phyloP scores from a whole-genome alignment of 305 asterid species.

The Fraxinus baroniana region DNA sequence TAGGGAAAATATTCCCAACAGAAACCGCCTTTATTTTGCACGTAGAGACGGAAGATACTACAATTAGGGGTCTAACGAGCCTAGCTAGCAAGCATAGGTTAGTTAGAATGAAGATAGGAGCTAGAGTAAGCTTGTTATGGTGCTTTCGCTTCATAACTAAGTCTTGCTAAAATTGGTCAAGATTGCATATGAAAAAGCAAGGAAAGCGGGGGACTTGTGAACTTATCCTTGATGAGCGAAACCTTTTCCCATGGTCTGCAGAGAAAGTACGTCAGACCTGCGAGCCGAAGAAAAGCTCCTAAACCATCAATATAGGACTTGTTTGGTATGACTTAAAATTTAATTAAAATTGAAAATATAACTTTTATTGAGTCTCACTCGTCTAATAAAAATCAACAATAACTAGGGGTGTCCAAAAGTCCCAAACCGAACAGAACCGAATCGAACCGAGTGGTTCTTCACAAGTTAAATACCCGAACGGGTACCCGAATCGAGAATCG shows the following conservation, averaged over 20 bases:
- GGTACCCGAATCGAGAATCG: too few relatives aligned
- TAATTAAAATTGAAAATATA: too few relatives aligned
- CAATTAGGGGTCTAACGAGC: neutral
- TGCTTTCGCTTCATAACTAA: neutral
- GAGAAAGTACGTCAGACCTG: neutral
- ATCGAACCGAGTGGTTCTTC: too few relatives aligned
- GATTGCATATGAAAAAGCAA: neutral
- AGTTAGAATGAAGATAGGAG: neutral
- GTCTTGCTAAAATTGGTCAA: neutral
- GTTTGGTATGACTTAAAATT: too few relatives aligned
- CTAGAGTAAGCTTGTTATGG: neutral
- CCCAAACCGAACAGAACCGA: too few relatives aligned
- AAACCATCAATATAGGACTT: neutral
- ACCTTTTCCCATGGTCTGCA: neutral
- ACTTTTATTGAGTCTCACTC: too few relatives aligned
- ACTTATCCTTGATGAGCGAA: neutral
- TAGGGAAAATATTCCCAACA: too few relatives aligned
- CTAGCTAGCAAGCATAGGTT: neutral
- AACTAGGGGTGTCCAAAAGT: too few relatives aligned
- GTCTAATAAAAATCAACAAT: too few relatives aligned
- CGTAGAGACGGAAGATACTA: neutral
- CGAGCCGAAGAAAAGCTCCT: neutral
- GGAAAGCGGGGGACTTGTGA: too few relatives aligned
- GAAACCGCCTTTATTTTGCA: neutral
- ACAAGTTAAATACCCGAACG: too few relatives aligned